These are phyloP conservation scores for Magnusiomyces suaveolens DNA, from an alignment of 1,139 yeast species.

Conservation along the genomic window DNA sequence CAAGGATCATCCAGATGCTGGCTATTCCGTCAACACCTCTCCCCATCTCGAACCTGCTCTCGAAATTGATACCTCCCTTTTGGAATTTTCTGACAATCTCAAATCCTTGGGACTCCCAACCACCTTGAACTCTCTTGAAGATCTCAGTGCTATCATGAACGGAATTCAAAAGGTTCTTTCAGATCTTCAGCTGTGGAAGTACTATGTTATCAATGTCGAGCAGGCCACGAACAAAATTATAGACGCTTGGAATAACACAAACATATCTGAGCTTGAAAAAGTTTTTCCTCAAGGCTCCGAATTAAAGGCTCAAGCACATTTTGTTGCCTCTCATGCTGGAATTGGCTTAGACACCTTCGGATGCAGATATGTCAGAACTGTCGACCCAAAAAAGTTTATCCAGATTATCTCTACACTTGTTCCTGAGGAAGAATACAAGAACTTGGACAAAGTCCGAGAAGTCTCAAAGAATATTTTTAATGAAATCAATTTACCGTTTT, in stretches of 20 bases:
- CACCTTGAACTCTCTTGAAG: conserved; percentile 40
- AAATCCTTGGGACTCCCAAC: conserved; percentile 52
- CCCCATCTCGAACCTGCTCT: conserved; percentile 82
- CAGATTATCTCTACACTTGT: conserved; percentile 35
- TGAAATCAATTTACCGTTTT: conserved; percentile 65
- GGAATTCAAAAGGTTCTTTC: conserved; percentile 66
- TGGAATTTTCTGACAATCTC: conserved; percentile 53
- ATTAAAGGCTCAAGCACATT: conserved; percentile 42
- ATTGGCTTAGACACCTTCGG: conserved; percentile 34
- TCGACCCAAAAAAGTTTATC: conserved; percentile 46
- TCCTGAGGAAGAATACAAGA: conserved; percentile 27
- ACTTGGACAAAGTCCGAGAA: conserved; percentile 29
- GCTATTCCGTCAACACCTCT: conserved; percentile 77
- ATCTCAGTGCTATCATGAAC: conserved; percentile 50
- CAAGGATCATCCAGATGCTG: conserved; percentile 76
- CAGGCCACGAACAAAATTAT: conserved; percentile 27
- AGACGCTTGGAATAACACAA: conserved; percentile 9
- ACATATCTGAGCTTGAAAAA: background rate
- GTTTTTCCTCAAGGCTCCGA: conserved; percentile 21
- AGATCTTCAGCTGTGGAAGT: conserved; percentile 74
- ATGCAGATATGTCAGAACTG: conserved; percentile 44
- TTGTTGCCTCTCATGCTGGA: conserved; percentile 40
- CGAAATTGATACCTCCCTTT: conserved; percentile 61
- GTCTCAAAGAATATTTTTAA: conserved; percentile 53
- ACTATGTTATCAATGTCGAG: conserved; percentile 53